Base-by-base conservation (phyloP, 2,329 filamentous ascomycete genomes). In the Neofusicoccum parvum region DNA sequence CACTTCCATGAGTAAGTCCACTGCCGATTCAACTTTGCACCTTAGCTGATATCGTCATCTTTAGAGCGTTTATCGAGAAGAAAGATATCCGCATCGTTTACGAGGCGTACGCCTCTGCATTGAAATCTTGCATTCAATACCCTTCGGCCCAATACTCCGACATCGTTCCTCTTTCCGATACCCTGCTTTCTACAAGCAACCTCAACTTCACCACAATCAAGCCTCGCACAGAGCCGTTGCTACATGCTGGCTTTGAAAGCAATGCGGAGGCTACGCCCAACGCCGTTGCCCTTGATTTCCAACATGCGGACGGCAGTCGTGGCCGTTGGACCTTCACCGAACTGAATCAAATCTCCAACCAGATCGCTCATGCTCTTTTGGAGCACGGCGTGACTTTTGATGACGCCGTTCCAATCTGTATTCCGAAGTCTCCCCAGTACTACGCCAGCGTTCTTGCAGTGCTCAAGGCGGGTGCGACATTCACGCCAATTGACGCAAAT, bases 1-100 rank as follows among this genome's bases (percentile, higher is more conserved):
- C 89, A 95, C 75, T 87, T 86, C 64, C 68, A 72, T 9, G 48
- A 65, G 64, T 60, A 60, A 36, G 56, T 37, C 10, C 4, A 14
- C 12, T 10, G 2, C 2, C 15, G 14, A 9, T n/a, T 6, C 9
- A 27, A n/a, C 27, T 9, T 6, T 14, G 6, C n/a, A 34, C 27
- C 2, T 3, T 20, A 3, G n/a, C 23, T 45, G 20, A 59, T 4
- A 15, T 3, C 17, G 5, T 9, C 2, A 37, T 37, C 15, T 10
- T 15, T 34, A 60, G 56, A 34, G 70, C 69, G 17, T 65, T 76
- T 23, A 60, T 78, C 12, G 68, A 70, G 2, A 67, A 72, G n/a
- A 12, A 49, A 3, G 76, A 77, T 43, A 73, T 74, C 27, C 65
- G 65, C 4, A 37, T 71, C 2, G 68, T 79, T 32, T 67, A 69